Base-by-base conservation (phyloP, 768 basidiomycete genomes). In the Boletus bicolor region DNA sequence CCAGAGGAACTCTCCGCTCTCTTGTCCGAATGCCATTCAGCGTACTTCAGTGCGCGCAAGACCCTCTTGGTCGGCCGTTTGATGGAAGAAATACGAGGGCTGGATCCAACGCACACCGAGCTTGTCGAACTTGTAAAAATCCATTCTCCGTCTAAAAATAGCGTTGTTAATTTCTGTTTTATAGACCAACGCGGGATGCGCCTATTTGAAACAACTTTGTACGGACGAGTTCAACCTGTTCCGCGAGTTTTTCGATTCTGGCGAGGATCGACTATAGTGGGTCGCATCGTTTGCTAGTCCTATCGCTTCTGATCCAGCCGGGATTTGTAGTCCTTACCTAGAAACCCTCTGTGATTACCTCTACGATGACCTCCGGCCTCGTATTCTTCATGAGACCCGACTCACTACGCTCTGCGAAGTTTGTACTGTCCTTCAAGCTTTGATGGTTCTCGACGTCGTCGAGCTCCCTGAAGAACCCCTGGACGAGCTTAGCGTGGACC, bases 331-430 rank as follows among this genome's bases (percentile, higher is more conserved):
- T 65, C 80, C 84, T 56, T 98, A 93, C 73, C 80, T 99, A 24
- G 94, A 97, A 74, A 86, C 81, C 3, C 79, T 98, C 0, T 98
- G 94, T 62, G 96, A 98, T 72, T 82, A 93, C 63, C 83, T 99
- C 35, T 97, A 95, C 68, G 97, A 98, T 68, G 93, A 95, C 60
- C 82, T 99, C 1, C 89, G 96, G 1, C 97, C 96, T 6, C 86
- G 95, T 5, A 98, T 99, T 58, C 80, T 98, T 2, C 95, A 98
- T 63, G 96, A 98, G 66, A 86, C 88, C 0, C 84, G 89, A 5
- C 82, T 99, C 44, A 87, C 87, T 1, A 86, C 85, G 0, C 83
- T 99, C 1, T 95, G 94, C 68, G 91, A 95, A 69, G 92, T 98
- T 26, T 99, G 96, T 77, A 98, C 93, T 0, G 92, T 99, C 19